A percentile compares a stretch with the other conserved stretches of the same genome.
phyloP scores from a whole-genome alignment of 1,139 yeast genomes.

The Saccharomyces hybrid region DNA sequence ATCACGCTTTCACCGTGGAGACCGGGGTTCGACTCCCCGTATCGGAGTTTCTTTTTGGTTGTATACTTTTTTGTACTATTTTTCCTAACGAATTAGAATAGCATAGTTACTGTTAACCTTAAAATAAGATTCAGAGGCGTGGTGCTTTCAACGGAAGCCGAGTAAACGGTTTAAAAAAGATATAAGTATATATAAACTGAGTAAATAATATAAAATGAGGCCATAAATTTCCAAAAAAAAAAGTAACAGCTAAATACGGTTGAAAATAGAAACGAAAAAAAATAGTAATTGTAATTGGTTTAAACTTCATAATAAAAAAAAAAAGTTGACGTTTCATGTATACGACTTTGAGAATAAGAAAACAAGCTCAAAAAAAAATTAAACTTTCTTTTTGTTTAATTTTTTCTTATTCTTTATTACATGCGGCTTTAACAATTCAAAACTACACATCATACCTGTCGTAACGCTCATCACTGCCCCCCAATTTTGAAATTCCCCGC shows the following conservation, averaged over 20 bases:
- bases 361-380: too few relatives aligned
- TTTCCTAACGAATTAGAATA: too few relatives aligned
- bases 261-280: not conserved
- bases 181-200: not conserved
- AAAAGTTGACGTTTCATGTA: not conserved
- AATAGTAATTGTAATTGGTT: not conserved
- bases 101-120: too few relatives aligned
- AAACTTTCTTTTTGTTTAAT: not conserved
- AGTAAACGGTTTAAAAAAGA: not conserved
- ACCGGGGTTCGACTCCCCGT: conserved; percentile 27
- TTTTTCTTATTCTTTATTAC: conserved; percentile 11
- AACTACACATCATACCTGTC: conserved; percentile 66
- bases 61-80: too few relatives aligned
- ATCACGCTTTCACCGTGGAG: conserved; percentile 28
- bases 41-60: conserved; percentile 7
- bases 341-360: not conserved
- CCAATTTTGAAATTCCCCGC: conserved; percentile 87
- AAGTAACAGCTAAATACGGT: not conserved
- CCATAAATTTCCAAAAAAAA: not conserved
- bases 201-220: not conserved
- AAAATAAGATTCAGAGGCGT: too few relatives aligned
- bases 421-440: conserved; percentile 69
- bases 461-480: conserved; percentile 88
- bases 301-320: not conserved
- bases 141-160: not conserved